phyloP scores from a whole-genome alignment of 768 basidiomycete genomes.

The Tulasnella calospora region DNA sequence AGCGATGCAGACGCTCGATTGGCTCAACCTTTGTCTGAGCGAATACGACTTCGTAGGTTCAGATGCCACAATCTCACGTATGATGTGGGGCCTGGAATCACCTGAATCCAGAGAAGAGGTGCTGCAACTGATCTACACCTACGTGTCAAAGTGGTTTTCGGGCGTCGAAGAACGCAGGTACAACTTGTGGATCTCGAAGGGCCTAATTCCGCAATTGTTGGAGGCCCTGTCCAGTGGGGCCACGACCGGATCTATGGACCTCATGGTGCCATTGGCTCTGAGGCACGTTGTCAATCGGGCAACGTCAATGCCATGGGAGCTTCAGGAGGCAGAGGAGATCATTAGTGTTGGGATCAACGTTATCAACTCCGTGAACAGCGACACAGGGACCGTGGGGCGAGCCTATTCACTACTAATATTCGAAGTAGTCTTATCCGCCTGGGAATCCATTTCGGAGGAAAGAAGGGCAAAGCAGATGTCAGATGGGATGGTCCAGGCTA shows the following conservation, averaged over 20 bases:
- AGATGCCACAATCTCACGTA: no score
- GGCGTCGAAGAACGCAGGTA: no score
- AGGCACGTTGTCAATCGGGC: background rate
- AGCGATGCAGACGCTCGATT: background rate
- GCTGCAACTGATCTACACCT: no score
- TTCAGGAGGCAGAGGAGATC: background rate
- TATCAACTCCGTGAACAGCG: background rate
- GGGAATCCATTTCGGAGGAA: background rate
- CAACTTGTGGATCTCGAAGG: no score
- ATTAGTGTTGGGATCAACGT: background rate
- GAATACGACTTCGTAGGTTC: background rate
- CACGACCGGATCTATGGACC: background rate
- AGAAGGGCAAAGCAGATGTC: background rate
- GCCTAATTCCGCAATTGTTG: no score
- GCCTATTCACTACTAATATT: background rate
- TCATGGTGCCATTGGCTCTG: background rate
- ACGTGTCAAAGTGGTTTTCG: no score
- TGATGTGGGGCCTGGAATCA: no score
- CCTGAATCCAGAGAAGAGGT: no score
- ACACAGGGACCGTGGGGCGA: background rate
- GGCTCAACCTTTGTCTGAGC: background rate
- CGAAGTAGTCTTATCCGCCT: background rate
- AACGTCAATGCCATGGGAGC: background rate
- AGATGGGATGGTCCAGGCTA: background rate
- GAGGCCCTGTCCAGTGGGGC: no score